Evolutionary conservation across 2,329 filamentous ascomycete genomes (phyloP).

Genomic region (Lecanicillium sp.): DNA sequence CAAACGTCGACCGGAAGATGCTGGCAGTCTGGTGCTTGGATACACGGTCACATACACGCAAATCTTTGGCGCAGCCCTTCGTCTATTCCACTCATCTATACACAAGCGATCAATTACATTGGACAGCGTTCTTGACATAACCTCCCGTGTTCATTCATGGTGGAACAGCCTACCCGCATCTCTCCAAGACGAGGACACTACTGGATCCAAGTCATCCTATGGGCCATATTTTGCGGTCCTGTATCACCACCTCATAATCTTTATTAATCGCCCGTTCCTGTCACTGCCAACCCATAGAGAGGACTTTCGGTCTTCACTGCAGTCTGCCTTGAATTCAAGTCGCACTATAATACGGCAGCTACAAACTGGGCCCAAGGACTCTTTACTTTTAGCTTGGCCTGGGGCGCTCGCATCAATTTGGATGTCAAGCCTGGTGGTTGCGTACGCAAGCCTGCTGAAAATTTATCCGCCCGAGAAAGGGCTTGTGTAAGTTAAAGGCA

Average conservation of each 20-base stretch:
- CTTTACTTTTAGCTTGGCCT: constrained; percentile 24
- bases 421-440: constrained; percentile 28
- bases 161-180: constrained; percentile 16
- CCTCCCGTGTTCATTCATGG: constrained; percentile 15
- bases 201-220: constrained; percentile 2
- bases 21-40: constrained; percentile 10
- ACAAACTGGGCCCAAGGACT: constrained; percentile 11
- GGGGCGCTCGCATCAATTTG: constrained; percentile 25
- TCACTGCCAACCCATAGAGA: constrained; percentile 19
- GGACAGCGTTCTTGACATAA: constrained; percentile 13
- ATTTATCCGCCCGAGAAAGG: constrained; percentile 17
- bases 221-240: constrained; percentile 19
- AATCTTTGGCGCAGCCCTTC: constrained; percentile 13
- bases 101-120: constrained; percentile 14
- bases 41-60: constrained; percentile 15
- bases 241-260: constrained; percentile 23
- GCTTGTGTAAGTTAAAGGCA: constrained; percentile 4
- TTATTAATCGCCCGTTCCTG: constrained; percentile 25
- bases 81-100: constrained; percentile 18
- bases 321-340: constrained; percentile 20
- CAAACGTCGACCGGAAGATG: constrained; percentile 7
- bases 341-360: constrained; percentile 18
- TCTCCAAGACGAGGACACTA: constrained; percentile 10
- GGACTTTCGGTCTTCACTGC: constrained; percentile 22
- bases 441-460: constrained; percentile 23